A percentile compares a stretch with the other conserved stretches of the same genome.
Conservation (phyloP, 2,329 filamentous ascomycete species). For the Sclerotinia glacialis region DNA sequence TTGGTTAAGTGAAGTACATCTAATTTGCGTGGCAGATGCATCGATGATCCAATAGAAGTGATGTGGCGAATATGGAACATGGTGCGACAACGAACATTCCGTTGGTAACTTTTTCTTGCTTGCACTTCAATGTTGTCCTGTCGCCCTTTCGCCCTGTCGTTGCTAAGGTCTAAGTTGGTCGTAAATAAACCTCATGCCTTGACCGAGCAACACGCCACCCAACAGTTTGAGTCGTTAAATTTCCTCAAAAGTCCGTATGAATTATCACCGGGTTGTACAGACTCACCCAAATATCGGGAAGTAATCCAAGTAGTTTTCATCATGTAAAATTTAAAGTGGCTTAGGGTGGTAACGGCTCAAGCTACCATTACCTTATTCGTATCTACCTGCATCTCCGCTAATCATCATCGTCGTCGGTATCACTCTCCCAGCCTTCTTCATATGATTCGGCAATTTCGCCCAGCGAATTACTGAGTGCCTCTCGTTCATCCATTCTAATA, state of each 20-base stretch:
- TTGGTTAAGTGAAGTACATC: not conserved
- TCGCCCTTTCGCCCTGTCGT: constrained; percentile 1
- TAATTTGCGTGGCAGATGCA: constrained; percentile 2
- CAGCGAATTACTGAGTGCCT: constrained; percentile 76
- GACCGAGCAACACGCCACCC: constrained; percentile 4
- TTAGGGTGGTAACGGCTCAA: constrained; percentile 6
- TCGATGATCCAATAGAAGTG: not conserved
- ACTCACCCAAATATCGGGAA: constrained; percentile 2
- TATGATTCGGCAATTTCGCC: constrained; percentile 84
- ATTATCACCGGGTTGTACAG: not conserved
- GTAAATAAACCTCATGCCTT: constrained; percentile 1
- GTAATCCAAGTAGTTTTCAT: not conserved
- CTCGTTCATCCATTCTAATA: constrained; percentile 73
- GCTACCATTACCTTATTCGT: constrained; percentile 8
- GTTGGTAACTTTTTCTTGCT: constrained; percentile 10
- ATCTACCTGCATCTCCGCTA: constrained; percentile 23
- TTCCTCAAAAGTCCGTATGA: not conserved
- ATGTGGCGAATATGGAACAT: not conserved
- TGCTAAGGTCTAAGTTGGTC: not conserved
- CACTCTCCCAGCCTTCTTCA: constrained; percentile 81
- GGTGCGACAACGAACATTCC: not conserved
- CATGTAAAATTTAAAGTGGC: not conserved
- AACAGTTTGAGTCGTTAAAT: constrained; percentile 3
- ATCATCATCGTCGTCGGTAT: constrained; percentile 65
- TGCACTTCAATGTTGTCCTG: not conserved